These are phyloP conservation scores for Saccharomycopsis crataegensis DNA, from an alignment of 1,139 yeast genomes.

Conservation along the genomic window DNA sequence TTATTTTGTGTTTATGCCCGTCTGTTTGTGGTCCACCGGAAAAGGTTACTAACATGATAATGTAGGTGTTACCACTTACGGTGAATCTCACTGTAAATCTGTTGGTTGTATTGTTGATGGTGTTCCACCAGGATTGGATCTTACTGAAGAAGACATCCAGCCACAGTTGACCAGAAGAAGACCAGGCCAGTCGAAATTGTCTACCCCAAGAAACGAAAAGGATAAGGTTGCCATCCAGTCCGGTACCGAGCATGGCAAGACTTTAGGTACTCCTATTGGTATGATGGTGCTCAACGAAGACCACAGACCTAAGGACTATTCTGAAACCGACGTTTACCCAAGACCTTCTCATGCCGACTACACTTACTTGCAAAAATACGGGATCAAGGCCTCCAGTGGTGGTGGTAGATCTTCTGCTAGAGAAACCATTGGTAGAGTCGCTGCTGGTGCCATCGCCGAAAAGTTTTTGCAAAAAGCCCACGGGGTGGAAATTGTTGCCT, in stretches of 20 bases:
- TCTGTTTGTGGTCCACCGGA: constrained; percentile 3
- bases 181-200: constrained; percentile 89
- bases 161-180: constrained; percentile 95
- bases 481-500: constrained; percentile 90
- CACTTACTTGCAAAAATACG: constrained; percentile 87
- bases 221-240: constrained; percentile 89
- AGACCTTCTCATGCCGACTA: constrained; percentile 98
- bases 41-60: too few species aligned
- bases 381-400: constrained; percentile 87
- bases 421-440: constrained; percentile 97
- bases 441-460: constrained; percentile 98
- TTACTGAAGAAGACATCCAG: constrained; percentile 83
- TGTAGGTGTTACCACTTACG: constrained; percentile 79
- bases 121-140: constrained; percentile 87
- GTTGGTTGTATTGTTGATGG: constrained; percentile 99
- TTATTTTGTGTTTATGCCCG: too few species aligned
- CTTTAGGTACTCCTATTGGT: constrained; percentile 93
- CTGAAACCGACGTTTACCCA: constrained; percentile 91
- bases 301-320: constrained; percentile 93
- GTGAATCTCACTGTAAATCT: constrained; percentile 97
- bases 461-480: constrained; percentile 71
- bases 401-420: constrained; percentile 98
- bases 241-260: constrained; percentile 86
- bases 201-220: constrained; percentile 94
- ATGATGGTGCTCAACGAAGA: constrained; percentile 91